Percentiles rank a stretch among this genome's conserved stretches.
phyloP scores from a whole-genome alignment of 805 yeast species.

The Torulaspora quercuum region DNA sequence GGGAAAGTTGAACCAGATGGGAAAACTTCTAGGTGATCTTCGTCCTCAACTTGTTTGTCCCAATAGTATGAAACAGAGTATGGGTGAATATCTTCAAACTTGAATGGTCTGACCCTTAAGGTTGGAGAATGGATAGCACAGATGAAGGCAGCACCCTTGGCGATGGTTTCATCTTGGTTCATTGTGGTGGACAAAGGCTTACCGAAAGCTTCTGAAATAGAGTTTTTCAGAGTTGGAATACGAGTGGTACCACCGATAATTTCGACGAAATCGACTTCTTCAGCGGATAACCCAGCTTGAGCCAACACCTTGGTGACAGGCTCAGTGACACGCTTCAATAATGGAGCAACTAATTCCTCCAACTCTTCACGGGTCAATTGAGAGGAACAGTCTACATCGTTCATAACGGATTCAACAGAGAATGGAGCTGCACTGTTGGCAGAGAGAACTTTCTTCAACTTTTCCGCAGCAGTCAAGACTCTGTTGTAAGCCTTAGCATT shows the following conservation, averaged over 20 bases:
- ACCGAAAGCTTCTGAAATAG: constrained; percentile 74
- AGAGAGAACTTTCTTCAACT: constrained; percentile 90
- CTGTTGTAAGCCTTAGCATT: constrained; percentile 96
- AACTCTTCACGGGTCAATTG: constrained; percentile 85
- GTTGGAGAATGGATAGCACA: constrained; percentile 99
- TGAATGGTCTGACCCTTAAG: constrained; percentile 96
- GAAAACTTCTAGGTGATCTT: constrained; percentile 92
- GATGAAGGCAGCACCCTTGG: constrained; percentile 97
- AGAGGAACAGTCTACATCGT: constrained; percentile 92
- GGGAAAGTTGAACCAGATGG: constrained; percentile 91
- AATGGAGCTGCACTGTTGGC: constrained; percentile 95
- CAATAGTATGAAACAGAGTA: constrained; percentile 91
- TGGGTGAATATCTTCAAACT: constrained; percentile 91
- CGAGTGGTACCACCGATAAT: constrained; percentile 98
- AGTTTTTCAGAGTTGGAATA: constrained; percentile 88
- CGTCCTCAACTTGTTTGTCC: constrained; percentile 91
- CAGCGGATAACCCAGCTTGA: constrained; percentile 68
- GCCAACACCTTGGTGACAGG: constrained; percentile 82
- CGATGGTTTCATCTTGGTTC: constrained; percentile 98
- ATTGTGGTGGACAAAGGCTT: constrained; percentile 87
- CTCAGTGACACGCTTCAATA: constrained; percentile 65
- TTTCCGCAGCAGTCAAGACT: constrained; percentile 87
- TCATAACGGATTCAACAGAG: constrained; percentile 93
- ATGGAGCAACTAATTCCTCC: constrained; percentile 83
- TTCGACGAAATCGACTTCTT: constrained; percentile 85